Percentiles rank a stretch among this genome's conserved stretches.
Conservation (phyloP, 176 grass and related monocot species). For the Carex myosuroides region DNA sequence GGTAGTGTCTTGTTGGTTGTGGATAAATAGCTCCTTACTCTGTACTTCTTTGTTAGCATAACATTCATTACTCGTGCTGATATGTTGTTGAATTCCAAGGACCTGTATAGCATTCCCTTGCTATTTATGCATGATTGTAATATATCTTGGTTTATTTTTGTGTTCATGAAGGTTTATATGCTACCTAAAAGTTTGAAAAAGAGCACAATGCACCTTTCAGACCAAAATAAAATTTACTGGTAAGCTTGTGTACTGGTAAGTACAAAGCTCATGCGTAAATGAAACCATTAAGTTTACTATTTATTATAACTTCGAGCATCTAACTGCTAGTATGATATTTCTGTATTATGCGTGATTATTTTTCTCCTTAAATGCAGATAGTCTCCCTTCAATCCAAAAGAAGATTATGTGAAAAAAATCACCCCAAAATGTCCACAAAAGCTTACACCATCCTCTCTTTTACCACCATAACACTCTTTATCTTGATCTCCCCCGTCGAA, state of each 20-base stretch:
- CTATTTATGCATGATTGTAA: neutral
- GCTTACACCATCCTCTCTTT: slow-evolving; percentile 31
- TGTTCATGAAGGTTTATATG: neutral
- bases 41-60: neutral
- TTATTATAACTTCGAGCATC: neutral
- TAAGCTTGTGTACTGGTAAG: neutral
- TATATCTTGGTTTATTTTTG: neutral
- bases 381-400: slow-evolving; percentile 32
- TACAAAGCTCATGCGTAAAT: neutral
- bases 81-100: neutral
- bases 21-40: neutral
- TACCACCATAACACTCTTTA: slow-evolving; percentile 32
- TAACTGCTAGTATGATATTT: neutral
- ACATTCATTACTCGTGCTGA: neutral
- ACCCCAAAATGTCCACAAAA: slow-evolving; percentile 16
- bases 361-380: slow-evolving; percentile 35
- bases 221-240: neutral
- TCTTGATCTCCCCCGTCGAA: slow-evolving; percentile 19
- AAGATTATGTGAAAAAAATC: slow-evolving; percentile 1
- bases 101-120: neutral
- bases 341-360: neutral
- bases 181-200: neutral
- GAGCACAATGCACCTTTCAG: neutral
- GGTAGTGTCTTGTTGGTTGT: neutral
- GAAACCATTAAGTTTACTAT: neutral